Conservation (phyloP, 768 basidiomycete species). For the Pulveroboletus sp. region DNA sequence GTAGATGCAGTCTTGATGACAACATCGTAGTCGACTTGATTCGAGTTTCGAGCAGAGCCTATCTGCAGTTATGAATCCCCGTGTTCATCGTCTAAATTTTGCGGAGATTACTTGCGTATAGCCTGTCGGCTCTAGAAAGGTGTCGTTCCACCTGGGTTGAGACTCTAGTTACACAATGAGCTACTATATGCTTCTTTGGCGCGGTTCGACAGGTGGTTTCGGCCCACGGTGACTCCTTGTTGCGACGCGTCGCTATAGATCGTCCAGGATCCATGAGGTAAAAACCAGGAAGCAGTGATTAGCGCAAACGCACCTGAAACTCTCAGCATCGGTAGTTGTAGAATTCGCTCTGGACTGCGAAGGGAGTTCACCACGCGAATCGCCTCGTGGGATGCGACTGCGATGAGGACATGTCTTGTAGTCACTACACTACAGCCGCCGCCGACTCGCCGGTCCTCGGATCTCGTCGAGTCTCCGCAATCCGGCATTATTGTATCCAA, state of each 20-base stretch:
- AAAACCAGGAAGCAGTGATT: neutral
- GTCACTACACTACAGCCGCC: conserved; percentile 2
- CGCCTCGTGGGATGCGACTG: no score
- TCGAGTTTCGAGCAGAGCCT: neutral
- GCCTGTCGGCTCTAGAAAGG: conserved; percentile 9
- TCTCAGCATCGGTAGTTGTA: neutral
- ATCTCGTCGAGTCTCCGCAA: no score
- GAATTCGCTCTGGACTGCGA: neutral
- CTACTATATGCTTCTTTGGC: no score
- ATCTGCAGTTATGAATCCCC: neutral
- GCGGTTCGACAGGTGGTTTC: no score
- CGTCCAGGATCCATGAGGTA: neutral
- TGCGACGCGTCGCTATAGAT: conserved; percentile 1
- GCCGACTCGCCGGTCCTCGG: conserved; percentile 16
- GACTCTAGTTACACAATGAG: no score
- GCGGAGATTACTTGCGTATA: conserved; percentile 23
- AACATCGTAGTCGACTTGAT: neutral
- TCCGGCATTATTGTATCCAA: no score
- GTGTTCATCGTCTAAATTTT: neutral
- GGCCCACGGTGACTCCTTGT: conserved; percentile 8
- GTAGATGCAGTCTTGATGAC: conserved; percentile 1
- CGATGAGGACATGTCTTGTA: no score
- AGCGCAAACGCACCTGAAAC: neutral
- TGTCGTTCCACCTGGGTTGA: conserved; percentile 6
- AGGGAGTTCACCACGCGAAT: no score